Conservation (phyloP, 1,284 basidiomycete genomes). For the Ustilago sp. region DNA sequence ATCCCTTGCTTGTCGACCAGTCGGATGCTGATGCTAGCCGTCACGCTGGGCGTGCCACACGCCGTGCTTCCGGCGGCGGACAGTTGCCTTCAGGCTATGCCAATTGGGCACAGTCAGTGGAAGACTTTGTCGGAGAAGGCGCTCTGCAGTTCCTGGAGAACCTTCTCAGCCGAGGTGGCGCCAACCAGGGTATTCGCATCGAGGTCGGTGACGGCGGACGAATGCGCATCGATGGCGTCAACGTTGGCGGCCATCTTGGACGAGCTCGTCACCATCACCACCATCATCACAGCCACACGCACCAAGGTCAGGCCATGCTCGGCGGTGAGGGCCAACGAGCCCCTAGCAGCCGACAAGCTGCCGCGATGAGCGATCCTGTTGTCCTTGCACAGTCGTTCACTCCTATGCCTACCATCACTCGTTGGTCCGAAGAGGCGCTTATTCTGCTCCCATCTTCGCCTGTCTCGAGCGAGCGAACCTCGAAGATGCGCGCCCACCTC, state of each 20-base stretch:
- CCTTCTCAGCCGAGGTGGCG: slow-evolving; percentile 72
- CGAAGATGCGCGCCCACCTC: slow-evolving; percentile 80
- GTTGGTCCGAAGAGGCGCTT: slow-evolving; percentile 90
- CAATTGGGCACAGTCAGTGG: slow-evolving; percentile 77
- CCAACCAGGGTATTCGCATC: slow-evolving; percentile 58
- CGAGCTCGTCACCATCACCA: slow-evolving; percentile 30
- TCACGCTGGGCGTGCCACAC: slow-evolving; percentile 26
- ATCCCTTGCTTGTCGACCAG: slow-evolving; percentile 82
- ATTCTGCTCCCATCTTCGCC: slow-evolving; percentile 77
- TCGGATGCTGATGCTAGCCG: slow-evolving; percentile 40
- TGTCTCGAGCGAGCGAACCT: slow-evolving; percentile 78
- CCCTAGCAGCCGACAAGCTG: slow-evolving; percentile 33
- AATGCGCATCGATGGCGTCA: slow-evolving; percentile 57
- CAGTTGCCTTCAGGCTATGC: slow-evolving; percentile 31
- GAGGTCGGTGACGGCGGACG: slow-evolving; percentile 56
- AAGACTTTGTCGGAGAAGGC: slow-evolving; percentile 83
- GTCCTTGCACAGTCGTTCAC: slow-evolving; percentile 70
- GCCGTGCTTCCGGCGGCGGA: slow-evolving; percentile 18
- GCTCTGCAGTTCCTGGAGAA: slow-evolving; percentile 86
- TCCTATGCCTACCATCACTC: slow-evolving; percentile 83
- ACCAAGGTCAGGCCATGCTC: slow-evolving; percentile 35
- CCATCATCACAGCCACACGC: slow-evolving; percentile 37
- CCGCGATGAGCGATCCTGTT: slow-evolving; percentile 53
- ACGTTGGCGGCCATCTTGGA: slow-evolving; percentile 20
- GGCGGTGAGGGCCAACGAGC: slow-evolving; percentile 32